phyloP scores from a whole-genome alignment of 163 green algal species.

The Scenedesmus sp. region DNA sequence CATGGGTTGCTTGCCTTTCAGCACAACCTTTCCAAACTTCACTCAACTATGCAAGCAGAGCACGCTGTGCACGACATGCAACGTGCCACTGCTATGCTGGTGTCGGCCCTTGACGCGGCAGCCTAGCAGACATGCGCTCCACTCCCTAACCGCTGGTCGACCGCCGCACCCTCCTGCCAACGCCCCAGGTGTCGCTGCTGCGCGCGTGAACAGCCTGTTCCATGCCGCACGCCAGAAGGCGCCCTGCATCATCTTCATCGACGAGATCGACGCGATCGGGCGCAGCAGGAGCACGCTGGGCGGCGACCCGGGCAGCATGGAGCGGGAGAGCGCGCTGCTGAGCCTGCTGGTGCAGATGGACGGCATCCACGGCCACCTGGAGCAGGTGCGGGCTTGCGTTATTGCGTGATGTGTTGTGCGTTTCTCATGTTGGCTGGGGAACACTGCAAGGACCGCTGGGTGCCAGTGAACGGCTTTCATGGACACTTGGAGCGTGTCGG shows the following conservation, averaged over 20 bases:
- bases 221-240: constrained; percentile 81
- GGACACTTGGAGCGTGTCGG: constrained; percentile 53
- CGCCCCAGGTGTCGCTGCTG: constrained; percentile 68
- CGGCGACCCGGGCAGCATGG: constrained; percentile 71
- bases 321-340: constrained; percentile 80
- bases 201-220: constrained; percentile 75
- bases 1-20: too few relatives aligned
- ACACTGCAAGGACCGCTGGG: neutral
- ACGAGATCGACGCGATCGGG: constrained; percentile 98
- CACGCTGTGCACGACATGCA: too few relatives aligned
- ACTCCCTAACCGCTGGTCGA: too few relatives aligned
- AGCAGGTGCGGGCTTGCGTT: constrained; percentile 48
- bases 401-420: neutral
- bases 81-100: too few relatives aligned
- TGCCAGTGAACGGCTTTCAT: too few relatives aligned
- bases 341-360: constrained; percentile 97
- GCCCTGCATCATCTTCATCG: constrained; percentile 98
- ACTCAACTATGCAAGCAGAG: too few relatives aligned
- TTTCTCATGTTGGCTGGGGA: neutral
- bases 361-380: constrained; percentile 82
- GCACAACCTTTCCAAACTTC: too few relatives aligned
- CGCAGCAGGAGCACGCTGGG: constrained; percentile 54
- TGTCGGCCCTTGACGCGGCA: too few relatives aligned
- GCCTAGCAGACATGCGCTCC: too few relatives aligned
- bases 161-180: neutral